phyloP scores from a whole-genome alignment of 208 protist species.

The Acanthamoeba divionensis region DNA sequence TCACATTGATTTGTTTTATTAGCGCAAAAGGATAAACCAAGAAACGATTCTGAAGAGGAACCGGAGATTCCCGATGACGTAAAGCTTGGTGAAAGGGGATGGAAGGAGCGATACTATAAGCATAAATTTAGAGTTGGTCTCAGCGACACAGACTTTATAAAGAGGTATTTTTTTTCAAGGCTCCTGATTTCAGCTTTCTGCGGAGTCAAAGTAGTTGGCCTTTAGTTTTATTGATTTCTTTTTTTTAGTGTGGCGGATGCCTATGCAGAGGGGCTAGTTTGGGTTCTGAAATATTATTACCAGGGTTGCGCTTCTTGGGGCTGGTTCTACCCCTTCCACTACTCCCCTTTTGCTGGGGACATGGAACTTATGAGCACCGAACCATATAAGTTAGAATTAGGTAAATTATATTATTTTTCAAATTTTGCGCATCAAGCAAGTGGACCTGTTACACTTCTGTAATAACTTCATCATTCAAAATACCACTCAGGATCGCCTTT shows the following conservation, averaged over 20 bases:
- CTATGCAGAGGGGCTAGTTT: conserved; percentile 96
- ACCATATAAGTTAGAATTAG: background rate
- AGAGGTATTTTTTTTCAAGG: background rate
- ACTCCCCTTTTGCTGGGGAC: conserved; percentile 93
- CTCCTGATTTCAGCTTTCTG: background rate
- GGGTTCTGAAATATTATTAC: conserved; percentile 99
- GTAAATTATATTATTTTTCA: background rate
- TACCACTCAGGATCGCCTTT: conserved; percentile 82
- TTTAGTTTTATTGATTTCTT: no score
- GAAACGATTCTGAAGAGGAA: background rate
- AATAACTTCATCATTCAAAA: conserved; percentile 78
- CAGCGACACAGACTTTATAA: background rate
- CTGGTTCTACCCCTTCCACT: conserved; percentile 99
- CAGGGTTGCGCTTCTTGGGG: conserved; percentile 72
- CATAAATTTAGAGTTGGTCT: background rate
- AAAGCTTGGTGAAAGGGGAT: conserved; percentile 76
- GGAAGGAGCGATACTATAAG: conserved; percentile 86
- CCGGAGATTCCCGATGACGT: conserved; percentile 63
- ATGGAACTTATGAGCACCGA: background rate
- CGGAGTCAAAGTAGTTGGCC: no score
- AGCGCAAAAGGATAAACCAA: background rate
- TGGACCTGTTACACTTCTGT: conserved; percentile 68
- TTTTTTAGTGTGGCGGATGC: conserved; percentile 80
- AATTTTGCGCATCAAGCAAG: background rate
- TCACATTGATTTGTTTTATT: no score